Evolutionary conservation across 345 rosid species (phyloP), one percentile per base, ranked within the genome.

Genomic region (Rhizophora mangle): DNA sequence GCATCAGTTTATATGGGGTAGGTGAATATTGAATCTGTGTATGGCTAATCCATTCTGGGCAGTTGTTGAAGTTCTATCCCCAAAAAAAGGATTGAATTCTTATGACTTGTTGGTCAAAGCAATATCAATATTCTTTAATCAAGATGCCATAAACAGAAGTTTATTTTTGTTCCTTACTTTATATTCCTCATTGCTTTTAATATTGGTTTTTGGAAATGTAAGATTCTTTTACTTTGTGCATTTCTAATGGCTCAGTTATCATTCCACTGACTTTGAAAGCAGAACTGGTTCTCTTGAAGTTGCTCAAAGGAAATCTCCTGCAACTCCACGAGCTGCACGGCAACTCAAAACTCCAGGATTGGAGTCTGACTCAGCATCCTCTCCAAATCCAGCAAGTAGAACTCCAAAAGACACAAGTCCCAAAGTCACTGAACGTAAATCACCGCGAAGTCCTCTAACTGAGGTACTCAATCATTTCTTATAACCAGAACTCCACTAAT

Each of bases 351-450:
- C 76, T 43, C 59, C 81, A 1, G 83, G 80, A 62, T 36, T 79
- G 15, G 91, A 87, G 61, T 37, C 85, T 2, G 91, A 87, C 34
- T 63, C 81, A 18, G 75, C 78, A 15, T 80, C 92, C 53, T 79
- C 98, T 27, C 88, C 86, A n/a, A 83, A 74, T 62, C 71, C 86
- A 3, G 79, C 72, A 13, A 80, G 68, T 36, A 84, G 80, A 79
- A 85, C 89, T 16, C 89, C 88, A 0, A 94, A 94, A 77, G 92
- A 81, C 16, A 85, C 68, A 68, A 91, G 89, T 72, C 91, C 94
- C 32, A 93, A 84, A 78, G 85, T 93, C 31, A 68, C 78, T 69
- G 97, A 89, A 31, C 92, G 93, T 52, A 87, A 78, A 58, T 88
- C 97, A 24, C 94, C 89, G 56, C 78, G 82, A 72, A 87, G 85